Base-by-base conservation (phyloP, 345 rosid genomes). In the Pugionium dolabratum region DNA sequence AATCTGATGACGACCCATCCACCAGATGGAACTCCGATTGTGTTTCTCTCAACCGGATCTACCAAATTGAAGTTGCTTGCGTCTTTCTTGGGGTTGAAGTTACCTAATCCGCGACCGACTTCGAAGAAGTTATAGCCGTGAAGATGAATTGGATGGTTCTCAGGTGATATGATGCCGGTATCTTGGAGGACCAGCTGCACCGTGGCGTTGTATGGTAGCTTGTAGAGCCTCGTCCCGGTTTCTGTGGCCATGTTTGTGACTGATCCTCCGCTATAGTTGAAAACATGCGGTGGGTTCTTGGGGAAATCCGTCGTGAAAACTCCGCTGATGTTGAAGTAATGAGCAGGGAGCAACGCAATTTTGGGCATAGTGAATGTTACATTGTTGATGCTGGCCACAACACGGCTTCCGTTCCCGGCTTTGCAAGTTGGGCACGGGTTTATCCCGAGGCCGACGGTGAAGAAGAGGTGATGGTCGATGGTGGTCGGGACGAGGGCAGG, bases 1-100 rank as follows among this genome's bases (percentile, higher is more conserved):
- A 94, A 94, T 77, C 97, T 76, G 51, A 94, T 86, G 33, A 86
- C 96, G 1, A 81, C 82, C 97, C 96, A 94, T 36, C 99, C 99
- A 33, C 99, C 97, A 4, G 97, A 65, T 9, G 97, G 96, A 29
- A 86, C 97, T 7, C 97, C 92, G 7, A 88, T 67, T 1, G 99
- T 94, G 81, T 90, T 94, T 72, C 99, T 82, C 71, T 94, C 99
- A 25, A 94, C 95, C 1, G 99, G 97, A 67, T 94, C 99, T 3
- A 84, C 81, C 33, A 94, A 84, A 66, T 90, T 90, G 54, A 94
- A 88, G 11, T 76, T 90, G 56, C 74, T 75, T 0, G 86, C 80
- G 58, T 88, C 95, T 29, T 56, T 79, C 46, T 81, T 88, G 1
- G 84, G 74, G 62, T 86, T 80, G 43, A 72, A 94, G 64, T 94